Evolutionary conservation across 2,329 filamentous ascomycete species (phyloP).

Genomic region (Trichoderma koningii): DNA sequence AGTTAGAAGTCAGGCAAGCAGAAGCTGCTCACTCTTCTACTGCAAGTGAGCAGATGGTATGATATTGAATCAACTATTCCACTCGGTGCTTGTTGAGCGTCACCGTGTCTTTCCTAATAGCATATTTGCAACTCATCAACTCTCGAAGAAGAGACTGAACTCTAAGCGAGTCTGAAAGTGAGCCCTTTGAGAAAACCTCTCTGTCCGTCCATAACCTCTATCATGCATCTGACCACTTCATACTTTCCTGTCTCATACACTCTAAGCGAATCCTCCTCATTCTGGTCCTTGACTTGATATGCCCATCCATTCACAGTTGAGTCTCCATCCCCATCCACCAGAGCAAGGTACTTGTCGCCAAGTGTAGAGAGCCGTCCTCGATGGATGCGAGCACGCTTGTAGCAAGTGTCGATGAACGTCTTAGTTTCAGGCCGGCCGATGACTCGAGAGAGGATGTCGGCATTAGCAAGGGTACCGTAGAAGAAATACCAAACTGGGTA

Average conservation of each 20-base stretch:
- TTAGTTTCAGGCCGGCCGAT: background rate
- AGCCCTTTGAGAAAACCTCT: background rate
- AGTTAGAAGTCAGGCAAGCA: too few relatives aligned
- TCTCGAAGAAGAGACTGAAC: too few relatives aligned
- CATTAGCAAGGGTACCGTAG: background rate
- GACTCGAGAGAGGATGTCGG: background rate
- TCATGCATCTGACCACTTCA: background rate
- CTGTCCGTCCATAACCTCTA: background rate
- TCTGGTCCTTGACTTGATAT: background rate
- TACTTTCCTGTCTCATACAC: background rate
- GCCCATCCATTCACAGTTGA: background rate
- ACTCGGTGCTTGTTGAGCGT: too few relatives aligned
- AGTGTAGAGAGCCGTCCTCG: background rate
- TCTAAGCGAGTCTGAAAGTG: background rate
- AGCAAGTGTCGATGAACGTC: background rate
- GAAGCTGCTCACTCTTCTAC: too few relatives aligned
- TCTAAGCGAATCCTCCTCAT: background rate
- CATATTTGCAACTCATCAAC: too few relatives aligned
- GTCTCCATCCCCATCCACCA: background rate
- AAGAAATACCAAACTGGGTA: conserved; percentile 8
- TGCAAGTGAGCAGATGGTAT: too few relatives aligned
- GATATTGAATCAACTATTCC: too few relatives aligned
- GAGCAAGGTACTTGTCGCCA: background rate
- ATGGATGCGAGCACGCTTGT: background rate
- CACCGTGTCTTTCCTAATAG: too few relatives aligned